Evolutionary conservation across 2,329 filamentous ascomycete genomes (phyloP), one percentile per base, ranked within the genome.

Genomic region (Neonectria faginata): DNA sequence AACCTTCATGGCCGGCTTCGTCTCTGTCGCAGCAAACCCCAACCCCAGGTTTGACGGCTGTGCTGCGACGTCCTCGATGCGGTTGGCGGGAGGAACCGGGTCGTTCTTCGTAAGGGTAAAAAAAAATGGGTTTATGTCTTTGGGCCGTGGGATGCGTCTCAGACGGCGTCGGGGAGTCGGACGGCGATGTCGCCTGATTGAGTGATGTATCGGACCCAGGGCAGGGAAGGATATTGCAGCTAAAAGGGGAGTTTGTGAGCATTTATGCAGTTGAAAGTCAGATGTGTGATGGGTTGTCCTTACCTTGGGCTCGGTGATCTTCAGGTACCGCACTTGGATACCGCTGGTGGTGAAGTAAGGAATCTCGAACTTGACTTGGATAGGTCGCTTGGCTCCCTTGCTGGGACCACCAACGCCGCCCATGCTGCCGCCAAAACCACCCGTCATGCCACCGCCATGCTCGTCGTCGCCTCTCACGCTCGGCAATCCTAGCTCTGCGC

Each of bases 271-370:
- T 8, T 29, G 22, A 55, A 39, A 58, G 9, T 62, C 31, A 47
- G 39, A 5, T 6, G 1, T 11, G 20, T 25, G 29, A 29, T 33
- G n/a, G 16, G 14, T 20, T 80, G 14, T 25, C 80, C 88, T 75
- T 84, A 97, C 95, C 93, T 99, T 99, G 51, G 96, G 96, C 82
- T 99, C 96, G 69, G 97, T 98, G 76, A 99, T 99, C 87, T 99
- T 99, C 79, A 99, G 82, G 80, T 99, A 99, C 75, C 96, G 89
- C 75, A 99, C 96, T 81, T 99, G 97, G 73, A 99, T 99, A 69
- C 96, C 96, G 82, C 92, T 97, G 3, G 97, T 99, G n/a, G 96
- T 99, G 79, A 99, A 99, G 82, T 99, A 99, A n/a, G 96, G 96
- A 77, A 99, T 99, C 84, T 99, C 96, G 79, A 99, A 99, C 84